phyloP scores from a whole-genome alignment of 2,329 filamentous ascomycete genomes.

The Ophiostoma australiae region DNA sequence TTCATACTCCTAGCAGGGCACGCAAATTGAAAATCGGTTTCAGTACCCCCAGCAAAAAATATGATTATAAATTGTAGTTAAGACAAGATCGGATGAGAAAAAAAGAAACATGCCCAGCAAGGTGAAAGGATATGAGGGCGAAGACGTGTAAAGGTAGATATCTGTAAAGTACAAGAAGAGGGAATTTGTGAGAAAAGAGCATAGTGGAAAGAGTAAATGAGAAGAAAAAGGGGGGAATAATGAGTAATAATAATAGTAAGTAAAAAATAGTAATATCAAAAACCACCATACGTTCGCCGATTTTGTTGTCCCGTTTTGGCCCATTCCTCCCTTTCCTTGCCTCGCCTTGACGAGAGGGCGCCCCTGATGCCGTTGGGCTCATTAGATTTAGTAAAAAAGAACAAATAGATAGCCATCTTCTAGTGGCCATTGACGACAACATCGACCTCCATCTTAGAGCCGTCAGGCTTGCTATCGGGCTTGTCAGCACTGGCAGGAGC shows the following conservation, averaged over 20 bases:
- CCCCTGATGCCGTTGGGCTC: conserved; percentile 8
- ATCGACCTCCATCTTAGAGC: conserved; percentile 23
- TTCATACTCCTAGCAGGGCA: not conserved
- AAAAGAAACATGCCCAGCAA: not conserved
- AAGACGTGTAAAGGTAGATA: not conserved
- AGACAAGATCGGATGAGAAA: not conserved
- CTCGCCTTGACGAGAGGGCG: conserved; percentile 10
- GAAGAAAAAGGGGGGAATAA: conserved; percentile 13
- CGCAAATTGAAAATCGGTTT: not conserved
- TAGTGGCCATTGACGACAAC: conserved; percentile 22
- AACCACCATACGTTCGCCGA: conserved; percentile 14
- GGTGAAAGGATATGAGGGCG: not conserved
- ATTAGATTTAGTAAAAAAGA: not conserved
- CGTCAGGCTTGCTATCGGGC: not conserved
- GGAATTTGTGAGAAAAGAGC: conserved; percentile 8
- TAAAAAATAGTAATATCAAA: not conserved
- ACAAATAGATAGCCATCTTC: not conserved
- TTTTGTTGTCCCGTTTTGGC: conserved; percentile 16
- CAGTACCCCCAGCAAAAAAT: not conserved
- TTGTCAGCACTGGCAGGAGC: not conserved
- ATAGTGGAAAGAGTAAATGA: conserved; percentile 17
- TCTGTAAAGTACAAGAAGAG: conserved; percentile 10
- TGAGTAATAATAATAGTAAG: conserved; percentile 6
- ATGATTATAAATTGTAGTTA: not conserved
- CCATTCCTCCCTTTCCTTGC: not conserved